Evolutionary conservation across 2,329 filamentous ascomycete species (phyloP), one percentile per base, ranked within the genome.

Genomic region (Pseudocercospora fuligena): DNA sequence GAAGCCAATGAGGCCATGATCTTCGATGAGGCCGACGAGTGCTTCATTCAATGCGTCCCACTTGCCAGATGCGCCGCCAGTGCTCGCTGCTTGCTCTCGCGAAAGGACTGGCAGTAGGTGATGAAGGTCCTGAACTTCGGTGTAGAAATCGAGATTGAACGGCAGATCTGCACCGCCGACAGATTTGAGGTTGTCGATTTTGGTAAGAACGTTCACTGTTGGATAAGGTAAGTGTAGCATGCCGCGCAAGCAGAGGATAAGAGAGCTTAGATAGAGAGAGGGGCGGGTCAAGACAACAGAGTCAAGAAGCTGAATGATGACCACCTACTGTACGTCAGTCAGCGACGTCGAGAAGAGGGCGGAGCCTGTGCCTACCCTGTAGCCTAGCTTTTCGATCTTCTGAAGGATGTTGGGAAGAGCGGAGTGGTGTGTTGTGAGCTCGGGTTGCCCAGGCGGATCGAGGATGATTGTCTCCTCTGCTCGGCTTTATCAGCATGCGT

Each of bases 201-300:
- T 99, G 65, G 94, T 97, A 27, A 99, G 87, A 69, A 99, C 92
- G 76, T 99, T 99, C 72, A 99, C 85, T 29, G 97, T 93, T 0
- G 95, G 93, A 68, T 98, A 91, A 76, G 98, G 95, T 87, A 99
- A 94, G 81, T 98, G 95, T 61, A 99, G 89, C 94, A 99, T 99
- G 73, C 93, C 94, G 71, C 95, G 91, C 70, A 99, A 88, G 63
- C 93, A 94, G 25, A 99, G 89, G 64, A 99, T 89, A 65, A 99
- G 86, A 14, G 96, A 95, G 72, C 94, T 97, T 66, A 99, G 91
- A 80, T 97, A 99, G 67, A 98, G 87, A 2, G 94, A 97, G 0
- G 95, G 95, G 67, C 96, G 89, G 0, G 94, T 97, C 29, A 98
- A 86, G 78, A 93, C 94, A 78, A 97, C 95, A 5, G 92, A 97